Conservation (phyloP, 2,329 filamentous ascomycete genomes). For the Cladophialophora psammophila region DNA sequence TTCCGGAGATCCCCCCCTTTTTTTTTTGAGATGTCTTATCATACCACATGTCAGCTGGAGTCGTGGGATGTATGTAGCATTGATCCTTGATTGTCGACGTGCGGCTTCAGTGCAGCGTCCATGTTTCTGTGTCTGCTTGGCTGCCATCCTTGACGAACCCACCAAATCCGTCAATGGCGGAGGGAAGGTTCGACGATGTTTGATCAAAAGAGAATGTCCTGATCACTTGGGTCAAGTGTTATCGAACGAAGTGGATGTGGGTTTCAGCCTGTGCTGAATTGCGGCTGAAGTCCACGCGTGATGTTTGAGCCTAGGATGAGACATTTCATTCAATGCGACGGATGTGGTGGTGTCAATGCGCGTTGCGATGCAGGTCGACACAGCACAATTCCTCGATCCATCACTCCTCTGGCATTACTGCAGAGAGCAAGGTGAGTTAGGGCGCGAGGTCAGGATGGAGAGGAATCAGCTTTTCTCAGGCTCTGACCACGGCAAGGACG, state of each 20-base stretch:
- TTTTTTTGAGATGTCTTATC: background rate
- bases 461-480: background rate
- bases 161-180: background rate
- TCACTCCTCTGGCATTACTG: background rate
- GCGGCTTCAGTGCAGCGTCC: background rate
- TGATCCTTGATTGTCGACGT: background rate
- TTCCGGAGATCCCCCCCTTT: conserved; percentile 13
- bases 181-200: background rate
- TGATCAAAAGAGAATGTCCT: background rate
- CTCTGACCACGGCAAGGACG: background rate
- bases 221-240: background rate
- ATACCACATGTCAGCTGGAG: conserved; percentile 16
- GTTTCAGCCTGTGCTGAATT: background rate
- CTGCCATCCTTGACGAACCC: background rate
- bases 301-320: background rate
- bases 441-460: background rate
- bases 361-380: background rate
- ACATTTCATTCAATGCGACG: background rate
- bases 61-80: background rate
- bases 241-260: background rate
- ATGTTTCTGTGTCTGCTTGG: background rate
- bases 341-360: background rate
- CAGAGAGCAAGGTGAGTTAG: background rate
- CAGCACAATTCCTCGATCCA: background rate
- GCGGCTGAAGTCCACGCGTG: background rate